phyloP scores from a whole-genome alignment of 1,284 basidiomycete species.

The Pyrrhoderma lamaoense region DNA sequence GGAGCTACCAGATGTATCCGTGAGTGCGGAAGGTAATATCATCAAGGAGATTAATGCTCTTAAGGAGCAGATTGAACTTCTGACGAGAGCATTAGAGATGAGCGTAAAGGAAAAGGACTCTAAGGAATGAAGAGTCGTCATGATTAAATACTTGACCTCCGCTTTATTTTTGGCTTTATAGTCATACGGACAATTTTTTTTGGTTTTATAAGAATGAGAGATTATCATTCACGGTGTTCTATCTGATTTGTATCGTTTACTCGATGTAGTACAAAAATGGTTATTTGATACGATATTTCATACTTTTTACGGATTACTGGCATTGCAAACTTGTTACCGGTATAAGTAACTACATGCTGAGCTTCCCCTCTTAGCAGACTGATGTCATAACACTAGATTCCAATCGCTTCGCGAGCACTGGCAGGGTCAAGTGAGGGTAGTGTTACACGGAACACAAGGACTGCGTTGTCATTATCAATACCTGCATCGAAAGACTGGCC shows the following conservation, averaged over 20 bases:
- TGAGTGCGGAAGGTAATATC: slow-evolving; percentile 65
- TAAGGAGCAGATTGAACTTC: slow-evolving; percentile 43
- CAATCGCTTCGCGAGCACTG: slow-evolving; percentile 6
- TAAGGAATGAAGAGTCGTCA: too few relatives aligned
- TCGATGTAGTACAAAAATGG: too few relatives aligned
- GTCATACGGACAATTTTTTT: too few relatives aligned
- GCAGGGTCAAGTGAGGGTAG: slow-evolving; percentile 36
- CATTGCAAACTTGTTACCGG: too few relatives aligned
- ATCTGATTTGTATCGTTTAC: too few relatives aligned
- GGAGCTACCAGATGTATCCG: slow-evolving; percentile 67
- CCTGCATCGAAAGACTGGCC: slow-evolving; percentile 50
- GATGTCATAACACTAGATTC: neutral
- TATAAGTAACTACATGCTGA: neutral
- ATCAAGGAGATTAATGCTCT: slow-evolving; percentile 57
- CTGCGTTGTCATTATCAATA: slow-evolving; percentile 54
- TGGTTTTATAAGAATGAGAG: too few relatives aligned
- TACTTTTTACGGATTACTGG: too few relatives aligned
- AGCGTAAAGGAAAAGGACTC: neutral
- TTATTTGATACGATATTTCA: too few relatives aligned
- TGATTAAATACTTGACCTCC: too few relatives aligned
- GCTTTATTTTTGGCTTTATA: too few relatives aligned
- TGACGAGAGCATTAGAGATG: slow-evolving; percentile 2
- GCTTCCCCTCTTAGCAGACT: neutral
- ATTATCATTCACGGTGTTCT: too few relatives aligned
- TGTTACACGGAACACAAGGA: slow-evolving; percentile 60